These are phyloP conservation scores for Candida rishiriensis DNA, from an alignment of 805 yeast genomes.

Conservation along the genomic window DNA sequence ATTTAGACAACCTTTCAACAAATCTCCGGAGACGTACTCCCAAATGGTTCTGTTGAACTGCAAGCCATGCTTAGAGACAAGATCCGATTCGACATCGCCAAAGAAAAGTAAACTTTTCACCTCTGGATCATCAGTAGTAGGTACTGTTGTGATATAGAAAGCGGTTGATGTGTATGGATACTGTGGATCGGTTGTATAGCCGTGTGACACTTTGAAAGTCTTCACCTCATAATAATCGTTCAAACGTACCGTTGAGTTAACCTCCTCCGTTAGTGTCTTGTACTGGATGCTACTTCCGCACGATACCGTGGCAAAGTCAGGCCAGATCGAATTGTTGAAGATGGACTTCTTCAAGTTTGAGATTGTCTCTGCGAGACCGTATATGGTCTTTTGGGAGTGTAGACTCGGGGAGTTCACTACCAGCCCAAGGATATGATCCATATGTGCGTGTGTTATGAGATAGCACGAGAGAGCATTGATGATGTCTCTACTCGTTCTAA, in stretches of 20 bases:
- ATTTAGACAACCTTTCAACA: slow-evolving; percentile 37
- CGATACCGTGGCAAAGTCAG: slow-evolving; percentile 45
- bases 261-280: slow-evolving; percentile 11
- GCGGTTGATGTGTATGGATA: slow-evolving; percentile 49
- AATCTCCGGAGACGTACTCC: slow-evolving; percentile 46
- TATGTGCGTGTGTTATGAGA: slow-evolving; percentile 75
- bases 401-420: slow-evolving; percentile 67
- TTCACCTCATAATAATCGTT: slow-evolving; percentile 35
- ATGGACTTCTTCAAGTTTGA: slow-evolving; percentile 47
- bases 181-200: slow-evolving; percentile 9
- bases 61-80: slow-evolving; percentile 30
- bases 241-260: too few species aligned
- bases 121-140: slow-evolving; percentile 10
- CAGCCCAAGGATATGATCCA: slow-evolving; percentile 73
- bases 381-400: slow-evolving; percentile 35
- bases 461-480: slow-evolving; percentile 37
- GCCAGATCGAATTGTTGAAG: slow-evolving; percentile 82
- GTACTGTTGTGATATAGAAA: slow-evolving; percentile 39
- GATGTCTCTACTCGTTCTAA: slow-evolving; percentile 20
- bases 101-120: slow-evolving; percentile 49
- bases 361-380: slow-evolving; percentile 51
- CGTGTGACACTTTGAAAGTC: slow-evolving; percentile 40
- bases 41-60: slow-evolving; percentile 46
- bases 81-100: slow-evolving; percentile 83
- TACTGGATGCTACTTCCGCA: slow-evolving; percentile 3